Evolutionary conservation across 371 early-diverging fungal genomes (phyloP), one percentile per base, ranked within the genome.

Genomic region (Saksenaea vasiformis): DNA sequence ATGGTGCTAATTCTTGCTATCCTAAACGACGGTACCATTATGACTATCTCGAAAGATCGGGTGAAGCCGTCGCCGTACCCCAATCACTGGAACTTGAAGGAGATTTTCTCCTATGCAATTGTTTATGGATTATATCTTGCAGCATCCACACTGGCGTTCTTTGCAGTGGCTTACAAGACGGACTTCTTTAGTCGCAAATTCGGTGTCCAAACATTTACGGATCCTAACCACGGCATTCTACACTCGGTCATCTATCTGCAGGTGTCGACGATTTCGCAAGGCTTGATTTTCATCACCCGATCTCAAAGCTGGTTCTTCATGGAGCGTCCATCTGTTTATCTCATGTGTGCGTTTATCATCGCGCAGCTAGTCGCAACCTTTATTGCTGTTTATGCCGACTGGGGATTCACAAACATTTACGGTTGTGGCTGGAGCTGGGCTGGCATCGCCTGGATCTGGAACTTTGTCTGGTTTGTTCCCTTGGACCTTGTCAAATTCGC

Each of bases 401-500:
- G 85, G 85, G 79, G 77, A 26, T 85, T 85, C 66, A 82, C 85
- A 10, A 58, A 78, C 43, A 83, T 85, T 13, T 28, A 55, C 27
- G 82, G 82, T 38, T 85, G 85, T 67, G 83, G 80, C 26, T 85
- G 85, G 85, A 41, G 63, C 4, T 78, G 78, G 76, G 85, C 77
- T 36, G 83, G 79, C 55, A 81, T 47, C 22, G 51, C 51, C 5
- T 47, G 51, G 80, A 75, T 87, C 67, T 85, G 85, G 85, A 86
- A 87, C 74, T 78, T 87, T 63, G 68, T 86, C 54, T 87, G 87
- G 87, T 87, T 84, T 67, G 64, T 83, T 55, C 87, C 87, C 19
- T 65, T 87, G 36, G 87, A 87, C 68, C 70, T 84, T 28, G 71
- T 87, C 77, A 87, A 87, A 69, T 88, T 88, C 63, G 85, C 71